phyloP scores from a whole-genome alignment of 306 rosid genomes.

The Oemleria cerasiformis region DNA sequence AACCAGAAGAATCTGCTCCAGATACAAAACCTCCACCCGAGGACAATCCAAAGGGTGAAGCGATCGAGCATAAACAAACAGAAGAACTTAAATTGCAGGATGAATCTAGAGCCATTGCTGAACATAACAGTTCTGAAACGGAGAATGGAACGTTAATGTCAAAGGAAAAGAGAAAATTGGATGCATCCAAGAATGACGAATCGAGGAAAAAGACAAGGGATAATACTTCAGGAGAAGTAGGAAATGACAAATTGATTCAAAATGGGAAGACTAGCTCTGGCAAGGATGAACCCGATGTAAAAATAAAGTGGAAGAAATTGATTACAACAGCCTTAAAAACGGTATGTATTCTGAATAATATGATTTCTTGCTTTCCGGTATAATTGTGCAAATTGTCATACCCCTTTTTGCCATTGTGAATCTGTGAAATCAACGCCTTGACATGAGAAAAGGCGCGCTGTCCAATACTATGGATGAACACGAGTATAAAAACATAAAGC shows the following conservation, averaged over 20 bases:
- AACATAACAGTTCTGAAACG: slow-evolving; percentile 26
- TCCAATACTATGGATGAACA: not conserved
- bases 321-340: slow-evolving; percentile 70
- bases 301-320: slow-evolving; percentile 81
- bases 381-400: not conserved
- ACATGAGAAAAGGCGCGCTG: not conserved
- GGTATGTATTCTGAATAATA: slow-evolving; percentile 40
- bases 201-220: slow-evolving; percentile 47
- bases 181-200: slow-evolving; percentile 42
- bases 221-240: slow-evolving; percentile 32
- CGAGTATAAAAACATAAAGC: not conserved
- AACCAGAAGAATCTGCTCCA: slow-evolving; percentile 35
- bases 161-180: slow-evolving; percentile 67
- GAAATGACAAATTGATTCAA: slow-evolving; percentile 75
- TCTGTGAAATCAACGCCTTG: not conserved
- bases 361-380: not conserved
- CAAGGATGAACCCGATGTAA: slow-evolving; percentile 30
- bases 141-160: slow-evolving; percentile 34
- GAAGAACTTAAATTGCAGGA: slow-evolving; percentile 37
- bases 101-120: slow-evolving; percentile 24
- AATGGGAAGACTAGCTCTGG: slow-evolving; percentile 35
- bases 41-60: slow-evolving; percentile 30
- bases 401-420: no score
- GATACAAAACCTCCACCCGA: slow-evolving; percentile 39
- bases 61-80: slow-evolving; percentile 23